Evolutionary conservation across 176 grass and related monocot species (phyloP).

Genomic region (Thinopyrum elongatum): DNA sequence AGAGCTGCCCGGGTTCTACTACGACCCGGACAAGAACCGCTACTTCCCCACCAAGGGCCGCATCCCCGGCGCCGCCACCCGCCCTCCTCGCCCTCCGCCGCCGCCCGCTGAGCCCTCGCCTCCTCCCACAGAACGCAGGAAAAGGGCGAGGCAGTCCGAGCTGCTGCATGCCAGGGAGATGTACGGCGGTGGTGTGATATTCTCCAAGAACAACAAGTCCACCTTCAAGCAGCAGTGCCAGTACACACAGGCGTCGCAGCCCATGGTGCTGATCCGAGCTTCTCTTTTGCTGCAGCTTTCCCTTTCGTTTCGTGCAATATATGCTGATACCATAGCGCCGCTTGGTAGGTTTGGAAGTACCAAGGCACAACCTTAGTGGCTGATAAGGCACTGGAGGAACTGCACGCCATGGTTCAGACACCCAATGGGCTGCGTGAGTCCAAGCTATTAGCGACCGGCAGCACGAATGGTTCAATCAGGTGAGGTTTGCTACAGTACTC

Average conservation of each 20-base stretch:
- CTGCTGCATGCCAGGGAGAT: slow-evolving; percentile 64
- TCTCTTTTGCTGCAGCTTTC: background rate
- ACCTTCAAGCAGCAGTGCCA: slow-evolving; percentile 62
- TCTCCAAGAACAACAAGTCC: slow-evolving; percentile 34
- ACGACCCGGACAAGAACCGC: slow-evolving; percentile 78
- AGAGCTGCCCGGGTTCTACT: slow-evolving; percentile 86
- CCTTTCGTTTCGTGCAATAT: background rate
- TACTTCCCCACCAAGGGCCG: slow-evolving; percentile 70
- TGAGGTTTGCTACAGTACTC: slow-evolving; percentile 11
- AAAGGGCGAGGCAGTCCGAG: slow-evolving; percentile 42
- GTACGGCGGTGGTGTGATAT: slow-evolving; percentile 50
- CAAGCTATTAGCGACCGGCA: slow-evolving; percentile 42
- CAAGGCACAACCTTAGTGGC: slow-evolving; percentile 26
- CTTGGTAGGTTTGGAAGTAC: slow-evolving; percentile 56
- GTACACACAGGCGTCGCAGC: slow-evolving; percentile 57
- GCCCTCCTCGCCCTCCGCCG: slow-evolving; percentile 4
- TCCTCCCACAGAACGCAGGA: slow-evolving; percentile 19
- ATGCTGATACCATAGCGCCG: background rate
- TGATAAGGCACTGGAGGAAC: slow-evolving; percentile 51
- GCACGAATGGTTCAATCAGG: slow-evolving; percentile 53
- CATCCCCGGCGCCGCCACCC: slow-evolving; percentile 59
- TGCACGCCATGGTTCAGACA: slow-evolving; percentile 44
- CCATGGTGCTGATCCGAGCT: slow-evolving; percentile 34
- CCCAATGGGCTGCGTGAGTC: slow-evolving; percentile 36
- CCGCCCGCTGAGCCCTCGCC: background rate